Percentiles rank a stretch among this genome's conserved stretches.
Conservation (phyloP, 257 asterid genomes). For the Petrea volubilis region DNA sequence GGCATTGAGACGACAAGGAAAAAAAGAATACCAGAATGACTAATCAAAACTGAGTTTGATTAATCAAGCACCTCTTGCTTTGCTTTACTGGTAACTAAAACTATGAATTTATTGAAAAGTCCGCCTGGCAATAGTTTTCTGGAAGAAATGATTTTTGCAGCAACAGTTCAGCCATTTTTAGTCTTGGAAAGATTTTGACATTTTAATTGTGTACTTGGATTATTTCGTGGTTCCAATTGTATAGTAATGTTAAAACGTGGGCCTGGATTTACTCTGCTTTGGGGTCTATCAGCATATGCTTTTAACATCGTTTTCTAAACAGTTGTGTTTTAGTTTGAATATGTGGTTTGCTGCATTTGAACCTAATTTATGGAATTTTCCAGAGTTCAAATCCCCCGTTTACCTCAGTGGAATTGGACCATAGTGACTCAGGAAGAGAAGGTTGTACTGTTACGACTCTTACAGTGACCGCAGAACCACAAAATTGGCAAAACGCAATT, state of each 20-base stretch:
- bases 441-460: slow-evolving; percentile 98
- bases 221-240: slow-evolving; percentile 4
- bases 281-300: slow-evolving; percentile 13
- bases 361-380: slow-evolving; percentile 40
- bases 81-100: neutral
- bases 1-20: slow-evolving; percentile 15
- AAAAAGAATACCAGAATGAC: neutral
- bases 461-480: slow-evolving; percentile 94
- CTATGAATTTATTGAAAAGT: neutral
- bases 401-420: slow-evolving; percentile 97
- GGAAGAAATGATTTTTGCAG: neutral
- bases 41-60: too few relatives aligned
- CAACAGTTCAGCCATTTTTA: neutral
- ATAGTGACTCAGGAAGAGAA: slow-evolving; percentile 99
- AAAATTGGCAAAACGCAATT: slow-evolving; percentile 91
- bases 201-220: neutral
- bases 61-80: neutral
- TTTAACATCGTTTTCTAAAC: neutral
- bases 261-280: neutral
- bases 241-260: neutral
- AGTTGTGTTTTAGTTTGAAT: slow-evolving; percentile 13
- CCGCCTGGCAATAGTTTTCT: slow-evolving; percentile 1
- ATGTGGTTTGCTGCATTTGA: slow-evolving; percentile 7
- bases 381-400: slow-evolving; percentile 99
- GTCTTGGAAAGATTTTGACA: slow-evolving; percentile 5